Conservation (phyloP, 2,329 filamentous ascomycete genomes). For the Colletotrichum abscissum region DNA sequence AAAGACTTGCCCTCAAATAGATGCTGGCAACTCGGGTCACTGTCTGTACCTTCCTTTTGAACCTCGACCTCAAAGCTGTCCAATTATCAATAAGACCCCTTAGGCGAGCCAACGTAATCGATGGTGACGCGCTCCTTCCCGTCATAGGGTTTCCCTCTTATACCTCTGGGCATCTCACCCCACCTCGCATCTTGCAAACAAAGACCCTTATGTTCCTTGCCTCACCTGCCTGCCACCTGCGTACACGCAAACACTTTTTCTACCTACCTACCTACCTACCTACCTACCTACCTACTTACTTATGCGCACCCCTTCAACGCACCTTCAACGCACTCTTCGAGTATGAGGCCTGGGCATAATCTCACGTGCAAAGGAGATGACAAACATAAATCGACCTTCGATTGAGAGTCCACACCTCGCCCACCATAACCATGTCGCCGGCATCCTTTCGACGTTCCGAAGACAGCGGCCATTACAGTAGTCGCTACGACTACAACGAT, state of each 20-base stretch:
- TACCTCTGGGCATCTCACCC: background rate
- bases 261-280: too few relatives aligned
- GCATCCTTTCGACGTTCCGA: background rate
- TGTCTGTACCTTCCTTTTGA: background rate
- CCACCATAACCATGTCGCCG: background rate
- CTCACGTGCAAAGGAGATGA: background rate
- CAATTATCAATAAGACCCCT: background rate
- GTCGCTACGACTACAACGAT: conserved; percentile 6
- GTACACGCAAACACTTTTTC: background rate
- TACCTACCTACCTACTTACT: too few relatives aligned
- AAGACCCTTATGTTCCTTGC: background rate
- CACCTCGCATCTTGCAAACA: background rate
- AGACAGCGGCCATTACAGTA: conserved; percentile 27
- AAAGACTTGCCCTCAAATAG: background rate
- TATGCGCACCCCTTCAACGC: background rate
- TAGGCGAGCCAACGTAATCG: background rate
- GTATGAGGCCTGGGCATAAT: background rate
- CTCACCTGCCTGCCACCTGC: background rate
- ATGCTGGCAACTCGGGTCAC: background rate
- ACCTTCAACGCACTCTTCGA: background rate
- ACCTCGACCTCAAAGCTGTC: background rate
- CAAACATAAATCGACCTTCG: background rate
- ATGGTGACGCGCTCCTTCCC: background rate
- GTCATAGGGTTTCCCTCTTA: background rate
- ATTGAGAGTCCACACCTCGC: background rate